These are phyloP conservation scores for Pleochaeta shiraiana DNA, from an alignment of 2,329 filamentous ascomycete genomes.

Conservation along the genomic window DNA sequence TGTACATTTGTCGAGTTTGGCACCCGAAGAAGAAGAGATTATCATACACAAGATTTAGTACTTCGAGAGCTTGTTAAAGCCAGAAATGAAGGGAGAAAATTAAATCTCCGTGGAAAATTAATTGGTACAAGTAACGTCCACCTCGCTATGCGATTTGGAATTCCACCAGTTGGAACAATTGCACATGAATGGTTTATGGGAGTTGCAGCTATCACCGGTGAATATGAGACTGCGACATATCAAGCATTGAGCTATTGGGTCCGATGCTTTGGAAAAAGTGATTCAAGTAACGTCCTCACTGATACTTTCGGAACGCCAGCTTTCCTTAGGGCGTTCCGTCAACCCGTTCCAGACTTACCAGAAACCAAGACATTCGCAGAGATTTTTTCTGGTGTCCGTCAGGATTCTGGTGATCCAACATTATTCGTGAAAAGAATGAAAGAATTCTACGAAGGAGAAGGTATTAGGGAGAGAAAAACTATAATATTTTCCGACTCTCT, in stretches of 20 bases:
- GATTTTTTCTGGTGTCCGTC: slow-evolving; percentile 43
- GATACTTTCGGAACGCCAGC: slow-evolving; percentile 89
- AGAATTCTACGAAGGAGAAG: slow-evolving; percentile 21
- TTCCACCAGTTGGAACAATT: slow-evolving; percentile 69
- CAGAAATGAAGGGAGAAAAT: slow-evolving; percentile 42
- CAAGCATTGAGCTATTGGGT: slow-evolving; percentile 75
- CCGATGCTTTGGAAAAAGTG: slow-evolving; percentile 66
- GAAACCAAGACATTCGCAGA: slow-evolving; percentile 34
- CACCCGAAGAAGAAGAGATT: slow-evolving; percentile 70
- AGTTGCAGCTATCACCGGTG: slow-evolving; percentile 69
- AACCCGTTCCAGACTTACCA: slow-evolving; percentile 27
- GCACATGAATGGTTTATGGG: slow-evolving; percentile 99
- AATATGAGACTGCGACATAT: slow-evolving; percentile 73
- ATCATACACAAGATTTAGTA: slow-evolving; percentile 84
- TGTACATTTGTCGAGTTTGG: slow-evolving; percentile 92
- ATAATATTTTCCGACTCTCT: slow-evolving; percentile 94
- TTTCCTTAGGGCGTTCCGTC: slow-evolving; percentile 68
- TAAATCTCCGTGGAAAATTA: slow-evolving; percentile 48
- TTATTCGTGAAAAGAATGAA: slow-evolving; percentile 43
- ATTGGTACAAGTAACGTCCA: slow-evolving; percentile 93
- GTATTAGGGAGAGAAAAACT: slow-evolving; percentile 60
- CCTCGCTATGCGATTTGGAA: slow-evolving; percentile 78
- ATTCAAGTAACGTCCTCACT: slow-evolving; percentile 73
- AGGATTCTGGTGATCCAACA: slow-evolving; percentile 49
- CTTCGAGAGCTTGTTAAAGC: slow-evolving; percentile 70